Base-by-base conservation (phyloP, 768 basidiomycete species). In the Mrakia blollopis region DNA sequence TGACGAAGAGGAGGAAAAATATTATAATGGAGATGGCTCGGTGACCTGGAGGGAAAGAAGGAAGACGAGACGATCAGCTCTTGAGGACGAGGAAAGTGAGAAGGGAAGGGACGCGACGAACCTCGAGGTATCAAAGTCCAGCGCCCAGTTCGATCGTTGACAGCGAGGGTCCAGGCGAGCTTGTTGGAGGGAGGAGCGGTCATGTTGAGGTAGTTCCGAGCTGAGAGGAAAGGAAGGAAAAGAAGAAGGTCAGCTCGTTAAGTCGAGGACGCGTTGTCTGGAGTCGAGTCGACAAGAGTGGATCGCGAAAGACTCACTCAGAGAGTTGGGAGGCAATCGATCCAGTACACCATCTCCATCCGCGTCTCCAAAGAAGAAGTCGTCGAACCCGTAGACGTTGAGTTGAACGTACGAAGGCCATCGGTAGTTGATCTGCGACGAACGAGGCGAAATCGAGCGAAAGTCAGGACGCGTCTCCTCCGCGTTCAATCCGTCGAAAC, bases 381-480 rank as follows among this genome's bases (percentile, higher is more conserved):
- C 89, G 82, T 96, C 93, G 82, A 89, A 94, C 75, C 89, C 91
- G 86, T 89, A 97, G 73, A 96, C 90, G 84, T 96, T 95, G 75
- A 96, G 86, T 82, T 97, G 92, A 37, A 96, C 85, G 80, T 89
- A 93, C 0, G 91, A 90, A 9, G 94, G 94, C 94, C 94, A 97
- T 25, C 87, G 85, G 52, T 91, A 88, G 91, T 93, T 94, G 82
- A 96, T 90, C 72, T 74, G 32, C n/a, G 25, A 28, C 6, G 25
- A 18, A 50, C 16, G 3, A 14, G 18, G 44, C 30, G 35, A 44
- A 65, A 47, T 0, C 13, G 28, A 13, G 30, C 28, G 11, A 32
- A 32, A 23, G 70, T 72, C n/a, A 72, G 70, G 8, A 5, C 23
- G 32, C 44, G 3, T 47, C 47, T 52, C 30, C 3, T 9, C 37